These are phyloP conservation scores for Triticum turgidum DNA, from an alignment of 176 grass and related monocot species.

Conservation along the genomic window DNA sequence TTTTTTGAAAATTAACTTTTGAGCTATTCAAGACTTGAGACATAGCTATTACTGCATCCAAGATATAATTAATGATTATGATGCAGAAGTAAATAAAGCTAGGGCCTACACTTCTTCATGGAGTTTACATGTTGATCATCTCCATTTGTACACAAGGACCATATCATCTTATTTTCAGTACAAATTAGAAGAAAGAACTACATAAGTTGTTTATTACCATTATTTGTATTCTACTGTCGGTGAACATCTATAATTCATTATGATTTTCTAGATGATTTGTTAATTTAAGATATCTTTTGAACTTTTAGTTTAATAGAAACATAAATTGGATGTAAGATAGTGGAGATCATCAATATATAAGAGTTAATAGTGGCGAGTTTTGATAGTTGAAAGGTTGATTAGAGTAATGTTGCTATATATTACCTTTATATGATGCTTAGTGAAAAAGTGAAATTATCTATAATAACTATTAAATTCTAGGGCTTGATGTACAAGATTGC, in stretches of 20 bases:
- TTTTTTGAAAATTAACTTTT: not conserved
- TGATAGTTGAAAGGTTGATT: too few species aligned
- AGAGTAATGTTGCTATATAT: too few species aligned
- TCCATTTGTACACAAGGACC: constrained; percentile 5
- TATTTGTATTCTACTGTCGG: too few species aligned
- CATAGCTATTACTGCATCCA: not conserved
- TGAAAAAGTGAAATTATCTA: too few species aligned
- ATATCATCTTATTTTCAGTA: not conserved
- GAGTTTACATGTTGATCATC: not conserved
- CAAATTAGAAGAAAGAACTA: too few species aligned
- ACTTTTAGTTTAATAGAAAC: not conserved
- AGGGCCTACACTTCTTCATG: not conserved
- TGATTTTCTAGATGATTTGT: constrained; percentile 1
- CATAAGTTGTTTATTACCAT: too few species aligned
- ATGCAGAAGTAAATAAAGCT: constrained; percentile 4
- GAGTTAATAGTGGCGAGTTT: too few species aligned
- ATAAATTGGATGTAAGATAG: too few species aligned
- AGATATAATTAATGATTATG: not conserved
- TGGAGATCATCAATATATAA: too few species aligned
- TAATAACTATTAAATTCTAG: too few species aligned
- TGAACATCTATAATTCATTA: not conserved
- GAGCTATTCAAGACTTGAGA: not conserved
- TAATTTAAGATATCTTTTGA: not conserved
- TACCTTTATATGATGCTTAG: too few species aligned
- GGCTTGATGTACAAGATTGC: too few species aligned